Evolutionary conservation across 192 early-diverging fungal species (phyloP), one percentile per base, ranked within the genome.

Genomic region (Mortierella claussenii): DNA sequence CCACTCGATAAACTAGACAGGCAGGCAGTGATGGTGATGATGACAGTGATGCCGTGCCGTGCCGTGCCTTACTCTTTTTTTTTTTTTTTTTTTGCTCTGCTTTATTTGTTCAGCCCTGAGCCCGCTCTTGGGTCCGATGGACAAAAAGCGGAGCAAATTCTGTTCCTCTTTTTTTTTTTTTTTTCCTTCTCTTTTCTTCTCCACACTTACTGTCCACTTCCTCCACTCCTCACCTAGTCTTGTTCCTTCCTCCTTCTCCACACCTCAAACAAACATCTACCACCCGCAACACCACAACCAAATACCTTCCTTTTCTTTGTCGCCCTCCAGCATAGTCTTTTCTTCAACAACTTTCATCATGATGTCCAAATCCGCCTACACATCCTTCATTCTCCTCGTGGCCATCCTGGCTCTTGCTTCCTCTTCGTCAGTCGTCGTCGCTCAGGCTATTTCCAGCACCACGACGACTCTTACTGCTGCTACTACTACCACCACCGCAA

Each of bases 311-410:
- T n/a, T 23, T 12, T 32, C 53, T 36, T 33, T 18, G 4, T 55
- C 18, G 18, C 53, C 23, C 31, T 55, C 53, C 9, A 24, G 8
- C 23, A 2, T 55, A 10, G 17, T 23, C 21, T 4, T 55, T 20
- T 42, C 17, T 42, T 42, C 17, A 11, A 42, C 8, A 11, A 42
- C 17, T 17, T 1, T n/a, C 42, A 54, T 17, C 31, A 69, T 60
- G 58, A 69, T 60, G 67, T 20, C 44, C 49, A 60, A 60, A 46
- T 45, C 57, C 27, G 34, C 59, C 30, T 36, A 56, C 53, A 50
- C 65, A n/a, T 34, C 59, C 52, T 8, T 58, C 43, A 32, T 75
- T 31, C 33, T 75, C 26, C 21, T 63, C 63, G 63, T 55, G 5
- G 37, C 56, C 26, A 12, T 75, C 21, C 56, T 57, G 15, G 43